These are phyloP conservation scores for Sparassis latifolia DNA, from an alignment of 1,284 basidiomycete species.

Conservation along the genomic window DNA sequence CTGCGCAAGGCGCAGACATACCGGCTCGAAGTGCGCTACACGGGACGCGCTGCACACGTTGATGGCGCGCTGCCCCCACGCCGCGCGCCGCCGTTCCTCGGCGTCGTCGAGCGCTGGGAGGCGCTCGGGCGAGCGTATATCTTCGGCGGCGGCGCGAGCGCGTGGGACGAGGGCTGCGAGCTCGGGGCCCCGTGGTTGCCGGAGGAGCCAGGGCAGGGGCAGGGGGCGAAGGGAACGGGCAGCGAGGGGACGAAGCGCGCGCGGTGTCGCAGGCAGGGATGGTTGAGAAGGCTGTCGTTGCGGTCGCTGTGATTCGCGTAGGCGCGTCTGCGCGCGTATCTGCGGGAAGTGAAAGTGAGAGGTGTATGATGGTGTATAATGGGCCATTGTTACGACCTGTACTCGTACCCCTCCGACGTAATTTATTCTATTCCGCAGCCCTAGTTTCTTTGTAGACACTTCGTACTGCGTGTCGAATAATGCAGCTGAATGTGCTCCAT, in stretches of 20 bases:
- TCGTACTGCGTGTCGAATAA: no score
- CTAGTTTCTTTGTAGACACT: no score
- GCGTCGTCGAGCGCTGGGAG: constrained; percentile 35
- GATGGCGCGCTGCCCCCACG: constrained; percentile 36
- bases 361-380: no score
- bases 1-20: constrained; percentile 54
- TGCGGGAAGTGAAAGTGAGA: no score
- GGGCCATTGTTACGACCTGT: no score
- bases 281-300: background rate
- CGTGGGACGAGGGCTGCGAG: background rate
- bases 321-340: no score
- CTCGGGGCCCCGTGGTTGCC: no score
- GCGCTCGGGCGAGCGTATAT: constrained; percentile 3
- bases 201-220: background rate
- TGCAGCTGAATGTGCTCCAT: no score
- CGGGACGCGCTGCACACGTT: constrained; percentile 55
- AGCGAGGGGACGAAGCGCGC: background rate
- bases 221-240: no score
- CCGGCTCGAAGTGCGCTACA: constrained; percentile 64
- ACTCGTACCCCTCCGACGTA: no score
- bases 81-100: constrained; percentile 60
- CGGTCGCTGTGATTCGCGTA: no score
- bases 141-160: constrained; percentile 1
- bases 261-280: background rate
- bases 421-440: no score